Conservation (phyloP, 164 flowering plant species). For the Vitis labrusca region DNA sequence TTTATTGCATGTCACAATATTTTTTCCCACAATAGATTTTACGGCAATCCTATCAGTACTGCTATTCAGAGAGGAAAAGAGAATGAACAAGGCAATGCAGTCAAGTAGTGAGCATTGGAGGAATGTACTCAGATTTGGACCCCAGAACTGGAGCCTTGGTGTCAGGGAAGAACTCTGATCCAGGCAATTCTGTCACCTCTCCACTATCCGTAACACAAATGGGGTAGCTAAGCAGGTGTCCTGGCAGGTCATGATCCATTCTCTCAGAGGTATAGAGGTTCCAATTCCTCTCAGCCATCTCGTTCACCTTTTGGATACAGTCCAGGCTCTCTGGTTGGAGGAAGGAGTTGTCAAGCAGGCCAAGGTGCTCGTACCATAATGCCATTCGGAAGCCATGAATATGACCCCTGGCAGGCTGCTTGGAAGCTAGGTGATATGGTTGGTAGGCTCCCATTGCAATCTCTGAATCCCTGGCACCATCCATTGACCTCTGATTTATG, state of each 20-base stretch:
- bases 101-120: constrained; percentile 71
- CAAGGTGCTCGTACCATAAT: constrained; percentile 88
- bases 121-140: constrained; percentile 43
- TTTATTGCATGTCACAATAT: too few relatives aligned
- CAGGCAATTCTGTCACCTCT: constrained; percentile 43
- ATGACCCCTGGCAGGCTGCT: constrained; percentile 62
- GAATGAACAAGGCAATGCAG: background rate
- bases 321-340: constrained; percentile 53
- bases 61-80: too few relatives aligned
- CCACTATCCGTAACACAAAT: constrained; percentile 43
- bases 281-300: constrained; percentile 58
- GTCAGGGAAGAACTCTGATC: constrained; percentile 61
- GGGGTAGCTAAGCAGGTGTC: constrained; percentile 74
- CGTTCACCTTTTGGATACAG: constrained; percentile 58
- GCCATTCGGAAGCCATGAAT: constrained; percentile 79
- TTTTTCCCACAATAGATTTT: too few relatives aligned
- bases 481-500: constrained; percentile 87
- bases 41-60: too few relatives aligned
- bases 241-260: constrained; percentile 55
- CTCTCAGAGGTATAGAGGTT: constrained; percentile 41
- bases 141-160: constrained; percentile 77
- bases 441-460: constrained; percentile 92
- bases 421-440: constrained; percentile 49
- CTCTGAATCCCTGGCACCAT: constrained; percentile 80
- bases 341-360: constrained; percentile 49